Base-by-base conservation (phyloP, 176 grass and related monocot genomes). In the Triticum monococcum region DNA sequence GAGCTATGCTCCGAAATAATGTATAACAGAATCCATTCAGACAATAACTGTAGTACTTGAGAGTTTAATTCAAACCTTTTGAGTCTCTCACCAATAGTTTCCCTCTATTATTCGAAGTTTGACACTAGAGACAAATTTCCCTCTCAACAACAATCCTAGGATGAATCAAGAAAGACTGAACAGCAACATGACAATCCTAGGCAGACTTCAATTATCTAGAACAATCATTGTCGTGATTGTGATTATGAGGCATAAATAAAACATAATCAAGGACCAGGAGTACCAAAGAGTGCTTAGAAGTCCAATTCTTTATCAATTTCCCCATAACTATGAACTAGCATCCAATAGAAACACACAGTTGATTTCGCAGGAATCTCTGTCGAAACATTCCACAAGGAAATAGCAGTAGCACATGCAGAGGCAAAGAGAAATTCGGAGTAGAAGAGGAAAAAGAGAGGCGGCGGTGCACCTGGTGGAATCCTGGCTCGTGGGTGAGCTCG, bases 381-480 rank as follows among this genome's bases (percentile, higher is more conserved):
- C 8, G 4, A 63, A 80, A 45, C 48, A 80, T 73, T 77, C 80
- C 10, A 83, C 1, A 37, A n/a, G 33, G 41, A 18, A 57, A 22
- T 9, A 68, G n/a, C 23, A 54, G 16, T 54, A 54, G 50, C 50
- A 54, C 50, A 17, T 54, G 50, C 50, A 54, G 50, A 54, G 50
- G 50, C 50, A 54, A 54, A 54, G 16, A 54, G 50, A 54, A 54
- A 54, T 68, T 17, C 46, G 68, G 32, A 38, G 50, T 26, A 12
- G 33, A 48, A 62, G 22, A 16, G 16, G 8, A 20, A 12, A 38
- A 33, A 7, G 48, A 63, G 12, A 57, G 12, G 22, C 18, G 72
- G 33, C 24, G 8, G 3, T n/a, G 59, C 69, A 96, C 97, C 97
- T 99, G 97, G 89, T 99, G 97, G 89, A 99, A 99, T 0, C 94